These are phyloP conservation scores for Ogataea pini DNA, from an alignment of 805 yeast genomes.

Conservation along the genomic window DNA sequence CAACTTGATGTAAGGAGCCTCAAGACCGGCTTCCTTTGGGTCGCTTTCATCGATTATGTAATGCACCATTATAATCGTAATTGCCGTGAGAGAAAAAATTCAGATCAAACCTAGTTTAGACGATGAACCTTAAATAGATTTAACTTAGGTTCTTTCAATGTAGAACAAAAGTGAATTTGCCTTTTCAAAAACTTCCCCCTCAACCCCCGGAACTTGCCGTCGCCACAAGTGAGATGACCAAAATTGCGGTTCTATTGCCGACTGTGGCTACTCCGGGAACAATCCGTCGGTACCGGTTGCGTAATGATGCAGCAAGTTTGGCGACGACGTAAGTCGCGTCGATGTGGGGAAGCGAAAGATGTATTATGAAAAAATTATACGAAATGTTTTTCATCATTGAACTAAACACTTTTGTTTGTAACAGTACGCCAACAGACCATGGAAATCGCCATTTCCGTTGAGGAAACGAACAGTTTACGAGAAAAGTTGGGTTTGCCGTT, in stretches of 20 bases:
- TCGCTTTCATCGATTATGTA: constrained; percentile 36
- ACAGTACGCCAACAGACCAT: constrained; percentile 3
- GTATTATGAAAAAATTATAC: neutral
- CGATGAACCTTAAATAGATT: too few species aligned
- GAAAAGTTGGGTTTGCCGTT: constrained; percentile 22
- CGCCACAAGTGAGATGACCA: neutral
- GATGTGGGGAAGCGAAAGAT: constrained; percentile 2
- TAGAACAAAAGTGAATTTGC: neutral
- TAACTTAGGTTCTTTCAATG: neutral
- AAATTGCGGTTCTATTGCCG: constrained; percentile 2
- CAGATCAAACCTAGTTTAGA: too few species aligned
- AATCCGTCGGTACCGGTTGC: constrained; percentile 4
- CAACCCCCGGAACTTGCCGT: neutral
- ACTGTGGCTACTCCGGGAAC: constrained; percentile 6
- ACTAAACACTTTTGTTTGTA: too few species aligned
- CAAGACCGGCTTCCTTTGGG: constrained; percentile 34
- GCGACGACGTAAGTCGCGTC: constrained; percentile 1
- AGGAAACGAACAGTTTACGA: constrained; percentile 28
- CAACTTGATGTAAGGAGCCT: constrained; percentile 45
- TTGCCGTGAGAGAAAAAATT: neutral
- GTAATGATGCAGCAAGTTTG: neutral
- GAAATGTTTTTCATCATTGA: too few species aligned
- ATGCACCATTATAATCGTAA: constrained; percentile 31
- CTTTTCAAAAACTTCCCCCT: neutral
- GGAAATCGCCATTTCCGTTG: constrained; percentile 22